Evolutionary conservation across 2,329 filamentous ascomycete genomes (phyloP), one percentile per base, ranked within the genome.

Genomic region (Scedosporium dehoogii): DNA sequence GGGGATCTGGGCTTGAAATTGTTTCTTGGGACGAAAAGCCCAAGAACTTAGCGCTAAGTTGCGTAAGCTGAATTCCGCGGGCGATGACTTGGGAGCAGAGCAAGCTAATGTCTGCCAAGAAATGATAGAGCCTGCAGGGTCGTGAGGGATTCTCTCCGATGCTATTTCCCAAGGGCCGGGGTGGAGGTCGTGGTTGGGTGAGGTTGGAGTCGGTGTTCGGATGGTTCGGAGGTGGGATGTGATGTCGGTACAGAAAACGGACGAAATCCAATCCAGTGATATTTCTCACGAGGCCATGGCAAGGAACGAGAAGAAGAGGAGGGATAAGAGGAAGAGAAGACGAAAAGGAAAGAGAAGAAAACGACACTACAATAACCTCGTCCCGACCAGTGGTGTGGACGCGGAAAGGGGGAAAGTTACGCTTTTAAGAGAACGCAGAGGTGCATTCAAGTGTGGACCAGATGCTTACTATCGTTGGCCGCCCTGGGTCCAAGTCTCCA

Each of bases 31-130:
- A 33, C 12, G 55, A 27, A 57, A 16, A 23, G n/a, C 51, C 25
- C 23, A 29, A 41, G 56, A 18, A 18, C 16, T 23, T 59, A 12
- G 58, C 21, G 44, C 44, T 23, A 3, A n/a, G 4, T 41, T 59
- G 58, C 38, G 18, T 41, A 59, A 23, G 58, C 58, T 7, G 25
- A 21, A 46, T 46, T 46, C 44, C 16, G 44, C 16, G 44, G 18
- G 44, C 4, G 44, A 46, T 4, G 18, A 21, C 14, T n/a, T n/a
- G 27, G 18, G 10, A 46, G n/a, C 41, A 59, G 58, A 59, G 18
- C 38, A 59, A 59, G 58, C 41, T 16, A 46, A 59, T 59, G 58
- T 27, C 38, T 59, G 58, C 58, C 44, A 46, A 46, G 44, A 46
- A 46, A 46, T n/a, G 18, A 16, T 46, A 6, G 44, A 46, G 18